Percentiles rank a stretch among this genome's conserved stretches.
These are phyloP conservation scores for Diatrype stigma DNA, from an alignment of 2,329 filamentous ascomycete species.

Conservation along the genomic window DNA sequence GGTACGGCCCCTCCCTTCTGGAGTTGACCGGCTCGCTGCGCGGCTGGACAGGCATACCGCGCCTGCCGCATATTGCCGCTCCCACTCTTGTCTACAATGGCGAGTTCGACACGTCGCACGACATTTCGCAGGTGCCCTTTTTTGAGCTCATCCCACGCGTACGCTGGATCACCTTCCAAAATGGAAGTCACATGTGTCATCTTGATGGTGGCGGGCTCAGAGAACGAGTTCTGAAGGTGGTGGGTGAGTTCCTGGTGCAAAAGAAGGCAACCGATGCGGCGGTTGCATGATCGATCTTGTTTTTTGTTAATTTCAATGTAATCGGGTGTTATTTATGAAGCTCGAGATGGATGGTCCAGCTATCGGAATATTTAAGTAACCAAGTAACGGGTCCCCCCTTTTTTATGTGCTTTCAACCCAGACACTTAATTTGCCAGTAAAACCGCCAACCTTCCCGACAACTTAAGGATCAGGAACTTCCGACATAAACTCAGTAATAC, in stretches of 20 bases:
- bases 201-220: slow-evolving; percentile 12
- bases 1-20: slow-evolving; percentile 15
- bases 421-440: no score
- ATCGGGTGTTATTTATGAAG: no score
- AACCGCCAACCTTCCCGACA: no score
- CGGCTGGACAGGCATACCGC: slow-evolving; percentile 14
- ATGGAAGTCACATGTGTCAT: slow-evolving; percentile 19
- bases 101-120: slow-evolving; percentile 22
- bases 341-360: no score
- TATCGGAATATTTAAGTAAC: no score
- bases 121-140: slow-evolving; percentile 18
- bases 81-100: slow-evolving; percentile 21
- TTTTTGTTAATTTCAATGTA: no score
- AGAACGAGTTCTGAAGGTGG: slow-evolving; percentile 16
- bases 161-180: slow-evolving; percentile 18
- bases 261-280: no score
- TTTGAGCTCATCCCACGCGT: slow-evolving; percentile 20
- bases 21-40: slow-evolving; percentile 11
- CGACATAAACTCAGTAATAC: no score
- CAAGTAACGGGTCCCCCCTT: no score
- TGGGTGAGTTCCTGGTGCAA: slow-evolving; percentile 17
- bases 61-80: slow-evolving; percentile 14
- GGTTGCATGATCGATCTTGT: no score
- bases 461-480: no score
- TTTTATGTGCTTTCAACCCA: no score